Evolutionary conservation across 208 protist species (phyloP), one percentile per base, ranked within the genome.

Genomic region (Naegleria lovaniensis): DNA sequence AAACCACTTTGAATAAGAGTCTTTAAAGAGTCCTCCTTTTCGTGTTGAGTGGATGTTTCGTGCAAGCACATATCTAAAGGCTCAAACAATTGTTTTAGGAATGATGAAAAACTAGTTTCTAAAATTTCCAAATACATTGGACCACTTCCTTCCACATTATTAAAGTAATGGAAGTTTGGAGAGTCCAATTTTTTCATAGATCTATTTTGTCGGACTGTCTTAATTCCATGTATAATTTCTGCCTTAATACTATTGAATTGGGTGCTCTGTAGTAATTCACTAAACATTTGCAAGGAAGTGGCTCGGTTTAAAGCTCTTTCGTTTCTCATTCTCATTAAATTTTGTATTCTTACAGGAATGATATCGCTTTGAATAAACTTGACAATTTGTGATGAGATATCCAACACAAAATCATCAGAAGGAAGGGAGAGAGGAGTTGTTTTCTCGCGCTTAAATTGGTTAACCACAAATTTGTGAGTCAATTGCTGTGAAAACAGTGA

Each of bases 141-240:
- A 5, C 41, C 38, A 87, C 84, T 40, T 55, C 84, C 84, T 33
- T 87, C 84, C 5, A 38, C 33, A 55, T 87, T 87, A 33, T 87
- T 43, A 22, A 87, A 87, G 38, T 88, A 58, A 39, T 88, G 85
- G n/a, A 88, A 88, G 6, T 58, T 38, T 51, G 15, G 22, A 25
- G 9, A 11, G 43, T 39, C 85, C 2, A 38, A 29, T 2, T 40
- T 59, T 39, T 59, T 88, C 43, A 88, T 59, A 19, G 43, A 59
- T 29, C 29, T 16, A 59, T 15, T 87, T 55, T 38, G 11, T 55
- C 11, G 13, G 19, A 55, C 19, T 36, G 38, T 3, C n/a, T 87
- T 87, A 38, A 55, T 38, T 15, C 84, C 84, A 40, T 55, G 38
- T 33, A 87, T 55, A 43, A 87, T 87, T 87, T 87, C 84, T 33